Evolutionary conservation across 768 basidiomycete species (phyloP), one percentile per base, ranked within the genome.

Genomic region (Pluteus cervinus): DNA sequence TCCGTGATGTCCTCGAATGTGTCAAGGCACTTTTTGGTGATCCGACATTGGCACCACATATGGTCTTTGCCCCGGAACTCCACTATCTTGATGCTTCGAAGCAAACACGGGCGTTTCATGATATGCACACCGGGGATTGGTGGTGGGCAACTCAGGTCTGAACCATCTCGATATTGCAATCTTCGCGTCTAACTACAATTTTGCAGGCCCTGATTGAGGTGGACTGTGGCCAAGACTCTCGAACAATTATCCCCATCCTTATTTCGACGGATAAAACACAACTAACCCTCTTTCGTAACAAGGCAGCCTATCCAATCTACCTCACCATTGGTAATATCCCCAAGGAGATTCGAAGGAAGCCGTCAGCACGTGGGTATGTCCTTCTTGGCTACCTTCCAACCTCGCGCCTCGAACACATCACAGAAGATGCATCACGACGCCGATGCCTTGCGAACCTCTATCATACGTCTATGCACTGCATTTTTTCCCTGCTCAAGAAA

Each of bases 101-200:
- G 8, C 49, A 29, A 5, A 23, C 32, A 2, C 15, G 26, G 4
- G 11, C 53, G 16, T 59, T 49, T 17, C 48, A 52, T 37, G 62
- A 66, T 20, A 52, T 66, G 51, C 46, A 67, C 17, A 66, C 61
- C 0, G 63, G 61, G 0, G 54, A 53, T 34, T 71, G 69, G 69
- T 69, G 68, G 68, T 71, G 68, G 68, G 18, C 26, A 12, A 57
- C 57, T 2, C 67, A 70, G 54, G 68, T 65, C 44, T 11, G 57
- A 14, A 7, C 12, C 23, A 17, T n/a, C n/a, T n/a, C n/a, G n/a
- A n/a, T n/a, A n/a, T n/a, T n/a, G 58, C 29, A 18, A 16, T 28
- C 20, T 17, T 20, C 24, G 16, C 26, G 33, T 17, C 29, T 29
- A 11, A 5, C 18, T 23, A 40, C 26, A 24, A 12, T 16, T 32